Base-by-base conservation (phyloP, 2,329 filamentous ascomycete species). In the Alternaria metachromatica region DNA sequence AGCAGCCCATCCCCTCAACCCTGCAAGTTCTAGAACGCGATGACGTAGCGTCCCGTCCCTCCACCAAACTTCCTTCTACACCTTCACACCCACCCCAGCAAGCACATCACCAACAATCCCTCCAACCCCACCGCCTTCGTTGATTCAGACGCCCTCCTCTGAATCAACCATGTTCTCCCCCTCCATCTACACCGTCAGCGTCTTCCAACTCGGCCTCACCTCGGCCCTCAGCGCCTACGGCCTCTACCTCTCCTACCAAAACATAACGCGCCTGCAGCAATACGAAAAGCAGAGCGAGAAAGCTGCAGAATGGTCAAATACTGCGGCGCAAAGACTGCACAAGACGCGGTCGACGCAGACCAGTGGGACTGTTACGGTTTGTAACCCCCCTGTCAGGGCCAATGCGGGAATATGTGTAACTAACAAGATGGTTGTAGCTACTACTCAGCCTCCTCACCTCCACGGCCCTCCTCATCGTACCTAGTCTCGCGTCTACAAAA, bases 291-390 rank as follows among this genome's bases (percentile, higher is more conserved):
- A 73, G 48, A 71, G 71, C 49, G 70, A 81, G 43, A 79, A 77
- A 48, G 78, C 78, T 1, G 79, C 80, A 49, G 70, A 80, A 67
- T 80, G 75, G 72, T 78, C 75, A 2, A 70, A 70, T 26, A 77
- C 72, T 0, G 78, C 75, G 0, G 77, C 76, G 0, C 61, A 78
- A 20, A 69, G 76, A 8, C 64, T 81, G 44, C 66, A 69, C 44
- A 80, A 76, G 64, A 80, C 79, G 8, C 59, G 78, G 21, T 72
- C 74, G 0, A 81, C 80, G 15, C 79, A 81, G 59, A 69, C 72
- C 2, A 74, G 70, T 46, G 76, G 73, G 2, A 76, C 77, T 0
- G 48, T 80, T 1, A 66, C 73, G 2, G 80, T 81, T 69, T 13
- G 70, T 59, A 8, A 21, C 6, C 9, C 41, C 41, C 41, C 41